Percentiles rank a stretch among this genome's conserved stretches.
Evolutionary conservation across 345 rosid genomes (phyloP).

Genomic region (Hypericum perforatum): DNA sequence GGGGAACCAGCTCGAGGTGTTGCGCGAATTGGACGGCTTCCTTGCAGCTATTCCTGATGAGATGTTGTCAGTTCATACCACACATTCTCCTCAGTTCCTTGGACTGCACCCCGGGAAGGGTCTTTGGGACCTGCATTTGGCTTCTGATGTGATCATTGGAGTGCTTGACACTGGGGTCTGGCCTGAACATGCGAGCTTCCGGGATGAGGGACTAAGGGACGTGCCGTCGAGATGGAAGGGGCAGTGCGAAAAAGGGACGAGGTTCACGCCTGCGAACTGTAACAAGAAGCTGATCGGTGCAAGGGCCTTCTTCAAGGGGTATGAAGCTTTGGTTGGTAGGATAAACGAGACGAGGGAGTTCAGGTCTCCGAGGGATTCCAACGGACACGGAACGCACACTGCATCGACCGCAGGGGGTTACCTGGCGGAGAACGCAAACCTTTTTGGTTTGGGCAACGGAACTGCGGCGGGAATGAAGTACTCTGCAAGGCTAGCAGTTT

Average conservation of each 20-base stretch:
- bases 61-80: conserved; percentile 50
- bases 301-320: conserved; percentile 47
- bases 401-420: conserved; percentile 71
- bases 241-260: conserved; percentile 49
- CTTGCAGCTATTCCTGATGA: conserved; percentile 51
- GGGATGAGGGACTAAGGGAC: conserved; percentile 42
- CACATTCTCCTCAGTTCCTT: conserved; percentile 52
- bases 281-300: conserved; percentile 79
- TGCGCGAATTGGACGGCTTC: conserved; percentile 43
- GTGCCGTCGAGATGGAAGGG: conserved; percentile 73
- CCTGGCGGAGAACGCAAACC: conserved; percentile 31
- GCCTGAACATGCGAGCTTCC: conserved; percentile 70
- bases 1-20: conserved; percentile 29
- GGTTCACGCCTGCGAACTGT: conserved; percentile 45
- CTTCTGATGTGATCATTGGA: conserved; percentile 56
- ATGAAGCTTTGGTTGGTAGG: conserved; percentile 36
- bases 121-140: conserved; percentile 39
- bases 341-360: conserved; percentile 40
- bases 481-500: conserved; percentile 56
- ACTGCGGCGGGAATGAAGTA: conserved; percentile 57
- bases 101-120: conserved; percentile 47
- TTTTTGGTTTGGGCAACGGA: conserved; percentile 51
- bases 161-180: conserved; percentile 66
- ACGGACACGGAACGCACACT: conserved; percentile 84
- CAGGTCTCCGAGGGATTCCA: conserved; percentile 57